Conservation (phyloP, 2,329 filamentous ascomycete genomes). For the Xenosphaeropsis pyriputrescens region DNA sequence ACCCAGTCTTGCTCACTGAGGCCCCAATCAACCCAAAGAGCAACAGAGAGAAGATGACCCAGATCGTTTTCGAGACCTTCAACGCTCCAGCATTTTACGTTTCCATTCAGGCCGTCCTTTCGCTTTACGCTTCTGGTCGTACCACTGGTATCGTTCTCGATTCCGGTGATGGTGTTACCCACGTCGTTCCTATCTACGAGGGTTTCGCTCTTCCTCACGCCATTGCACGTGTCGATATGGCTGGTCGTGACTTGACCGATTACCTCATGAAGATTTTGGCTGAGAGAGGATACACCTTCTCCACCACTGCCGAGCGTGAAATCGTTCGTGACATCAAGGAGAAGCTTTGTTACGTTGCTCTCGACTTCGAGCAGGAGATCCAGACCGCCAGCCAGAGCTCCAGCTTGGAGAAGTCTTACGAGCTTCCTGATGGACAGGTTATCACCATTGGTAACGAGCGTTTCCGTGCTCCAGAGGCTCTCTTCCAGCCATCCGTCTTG, state of each 20-base stretch:
- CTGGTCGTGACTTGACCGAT: conserved; percentile 98
- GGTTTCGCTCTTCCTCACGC: conserved; percentile 99
- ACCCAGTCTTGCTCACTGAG: conserved; percentile 97
- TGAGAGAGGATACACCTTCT: conserved; percentile 99
- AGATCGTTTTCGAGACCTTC: conserved; percentile 99
- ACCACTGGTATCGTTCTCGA: conserved; percentile 99
- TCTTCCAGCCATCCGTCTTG: conserved; percentile 97
- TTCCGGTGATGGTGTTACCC: conserved; percentile 99
- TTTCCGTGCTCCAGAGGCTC: conserved; percentile 98
- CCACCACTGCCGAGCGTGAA: conserved; percentile 99
- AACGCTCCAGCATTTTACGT: conserved; percentile 99
- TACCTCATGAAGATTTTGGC: conserved; percentile 99
- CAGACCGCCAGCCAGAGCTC: conserved; percentile 99
- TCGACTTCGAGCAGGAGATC: conserved; percentile 99
- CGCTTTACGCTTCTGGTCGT: conserved; percentile 98
- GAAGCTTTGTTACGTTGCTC: conserved; percentile 99
- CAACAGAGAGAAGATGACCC: conserved; percentile 99
- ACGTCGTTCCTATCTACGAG: conserved; percentile 99
- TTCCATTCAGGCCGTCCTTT: conserved; percentile 98
- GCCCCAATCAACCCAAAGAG: conserved; percentile 99
- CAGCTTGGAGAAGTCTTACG: conserved; percentile 98
- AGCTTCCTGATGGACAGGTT: conserved; percentile 97
- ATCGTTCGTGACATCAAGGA: conserved; percentile 99
- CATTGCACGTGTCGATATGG: conserved; percentile 99
- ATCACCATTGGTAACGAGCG: conserved; percentile 99